Conservation (phyloP, 495 filamentous ascomycete genomes). For the Penicillium paxilli region DNA sequence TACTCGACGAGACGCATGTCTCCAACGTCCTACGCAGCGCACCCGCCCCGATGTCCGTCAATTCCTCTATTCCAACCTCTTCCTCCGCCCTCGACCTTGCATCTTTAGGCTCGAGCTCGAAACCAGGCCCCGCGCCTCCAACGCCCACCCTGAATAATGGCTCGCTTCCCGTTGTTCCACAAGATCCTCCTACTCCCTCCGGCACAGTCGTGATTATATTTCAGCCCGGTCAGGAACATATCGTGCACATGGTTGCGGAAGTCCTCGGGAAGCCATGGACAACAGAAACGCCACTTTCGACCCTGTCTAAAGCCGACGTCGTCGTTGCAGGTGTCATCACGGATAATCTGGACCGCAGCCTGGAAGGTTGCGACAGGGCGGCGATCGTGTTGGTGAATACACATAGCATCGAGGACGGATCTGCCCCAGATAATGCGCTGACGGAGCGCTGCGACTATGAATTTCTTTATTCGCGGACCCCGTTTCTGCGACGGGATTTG, state of each 20-base stretch:
- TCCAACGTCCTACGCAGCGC: slow-evolving; percentile 1
- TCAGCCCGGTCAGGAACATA: slow-evolving; percentile 59
- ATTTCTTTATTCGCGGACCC: slow-evolving; percentile 71
- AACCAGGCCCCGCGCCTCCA: slow-evolving; percentile 9
- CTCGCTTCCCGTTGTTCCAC: no score
- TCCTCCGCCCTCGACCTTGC: slow-evolving; percentile 9
- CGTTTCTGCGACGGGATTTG: slow-evolving; percentile 73
- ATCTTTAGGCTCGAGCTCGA: slow-evolving; percentile 4
- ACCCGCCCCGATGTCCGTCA: not conserved
- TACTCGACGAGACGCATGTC: slow-evolving; percentile 23
- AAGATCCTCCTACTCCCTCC: slow-evolving; percentile 4
- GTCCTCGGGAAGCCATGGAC: slow-evolving; percentile 67
- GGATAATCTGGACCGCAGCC: slow-evolving; percentile 50
- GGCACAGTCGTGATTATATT: slow-evolving; percentile 59
- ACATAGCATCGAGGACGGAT: slow-evolving; percentile 69
- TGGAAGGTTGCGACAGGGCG: slow-evolving; percentile 47
- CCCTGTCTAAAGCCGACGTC: slow-evolving; percentile 46
- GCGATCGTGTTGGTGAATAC: slow-evolving; percentile 66
- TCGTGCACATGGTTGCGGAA: slow-evolving; percentile 67
- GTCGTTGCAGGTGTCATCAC: slow-evolving; percentile 59
- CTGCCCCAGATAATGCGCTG: slow-evolving; percentile 62
- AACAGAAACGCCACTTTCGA: slow-evolving; percentile 51
- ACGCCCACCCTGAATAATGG: not conserved
- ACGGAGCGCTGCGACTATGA: slow-evolving; percentile 74
- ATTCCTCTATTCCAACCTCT: not conserved